Base-by-base conservation (phyloP, 108 stramenopile genomes). In the Nitzschia sp. region DNA sequence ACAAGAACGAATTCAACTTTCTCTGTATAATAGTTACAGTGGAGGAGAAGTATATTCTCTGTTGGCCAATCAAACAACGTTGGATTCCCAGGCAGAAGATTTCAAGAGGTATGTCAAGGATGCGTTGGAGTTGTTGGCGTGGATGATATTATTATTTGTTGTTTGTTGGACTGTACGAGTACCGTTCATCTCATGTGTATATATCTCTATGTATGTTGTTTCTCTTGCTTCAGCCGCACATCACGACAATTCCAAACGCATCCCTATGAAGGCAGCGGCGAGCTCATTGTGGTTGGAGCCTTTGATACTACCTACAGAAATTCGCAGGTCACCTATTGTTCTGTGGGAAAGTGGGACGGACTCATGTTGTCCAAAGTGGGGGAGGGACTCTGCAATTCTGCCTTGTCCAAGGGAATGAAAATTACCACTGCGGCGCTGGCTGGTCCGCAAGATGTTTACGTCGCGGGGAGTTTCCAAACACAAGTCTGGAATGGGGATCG, bases 401-500 rank as follows among this genome's bases (percentile, higher is more conserved):
- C 90, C 14, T 56, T 92, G 34, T 90, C 87, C 24, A 85, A 84
- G 50, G 91, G 92, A 25, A 94, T 95, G 83, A 93, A 92, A 76
- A 95, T 95, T 61, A 91, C 88, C 19, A 84, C 85, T 8, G 85
- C 90, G 44, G 84, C 89, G 10, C 57, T 95, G 70, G 93, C 90
- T 0, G 89, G 91, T 9, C 86, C 87, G 9, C 83, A 88, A 41
- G 90, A 93, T 61, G 83, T 94, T 0, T 93, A 81, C 63, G 91
- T 91, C 50, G 93, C 90, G 20, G 93, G 95, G 8, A 91, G 93
- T 17, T 97, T 97, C 74, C 84, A 92, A 64, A 95, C 93, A 40
- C 91, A 93, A 63, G 96, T 96, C 8, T 97, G 96, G 96, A 95
- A 90, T 71, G 96, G 95, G 17, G 83, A 93, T 40, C 81, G 80